Conservation (phyloP, 2,329 filamentous ascomycete species). For the Emmonsiellopsis sp. region DNA sequence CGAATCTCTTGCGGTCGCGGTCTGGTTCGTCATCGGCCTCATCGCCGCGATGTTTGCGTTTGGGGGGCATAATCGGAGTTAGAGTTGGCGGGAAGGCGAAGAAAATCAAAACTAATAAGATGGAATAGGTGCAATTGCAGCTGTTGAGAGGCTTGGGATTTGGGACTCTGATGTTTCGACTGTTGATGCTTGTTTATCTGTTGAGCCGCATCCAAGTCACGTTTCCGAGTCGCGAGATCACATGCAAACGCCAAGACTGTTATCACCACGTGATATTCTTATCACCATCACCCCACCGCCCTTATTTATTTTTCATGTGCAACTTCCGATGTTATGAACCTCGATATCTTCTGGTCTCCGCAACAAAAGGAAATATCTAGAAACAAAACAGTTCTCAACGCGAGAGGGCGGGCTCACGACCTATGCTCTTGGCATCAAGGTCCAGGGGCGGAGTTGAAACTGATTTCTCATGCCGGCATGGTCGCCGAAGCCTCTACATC, state of each 20-base stretch:
- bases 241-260: not conserved
- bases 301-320: not conserved
- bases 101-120: too few relatives aligned
- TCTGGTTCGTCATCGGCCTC: constrained; percentile 9
- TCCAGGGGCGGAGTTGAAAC: too few relatives aligned
- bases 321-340: not conserved
- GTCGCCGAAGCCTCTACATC: too few relatives aligned
- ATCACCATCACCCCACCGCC: not conserved
- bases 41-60: constrained; percentile 3
- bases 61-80: constrained; percentile 14
- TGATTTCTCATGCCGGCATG: too few relatives aligned
- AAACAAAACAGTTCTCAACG: too few relatives aligned
- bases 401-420: too few relatives aligned
- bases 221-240: not conserved
- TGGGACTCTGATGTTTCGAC: not conserved
- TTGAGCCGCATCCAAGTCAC: not conserved
- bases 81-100: not conserved
- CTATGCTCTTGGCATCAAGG: too few relatives aligned
- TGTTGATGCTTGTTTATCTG: not conserved
- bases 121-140: too few relatives aligned
- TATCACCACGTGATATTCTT: not conserved
- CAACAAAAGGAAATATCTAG: too few relatives aligned
- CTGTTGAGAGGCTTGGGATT: too few relatives aligned
- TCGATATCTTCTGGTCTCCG: not conserved
- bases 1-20: constrained; percentile 21